Percentiles rank a stretch among this genome's conserved stretches.
phyloP scores from a whole-genome alignment of 176 grass and related monocot species.

The Ananas comosus region DNA sequence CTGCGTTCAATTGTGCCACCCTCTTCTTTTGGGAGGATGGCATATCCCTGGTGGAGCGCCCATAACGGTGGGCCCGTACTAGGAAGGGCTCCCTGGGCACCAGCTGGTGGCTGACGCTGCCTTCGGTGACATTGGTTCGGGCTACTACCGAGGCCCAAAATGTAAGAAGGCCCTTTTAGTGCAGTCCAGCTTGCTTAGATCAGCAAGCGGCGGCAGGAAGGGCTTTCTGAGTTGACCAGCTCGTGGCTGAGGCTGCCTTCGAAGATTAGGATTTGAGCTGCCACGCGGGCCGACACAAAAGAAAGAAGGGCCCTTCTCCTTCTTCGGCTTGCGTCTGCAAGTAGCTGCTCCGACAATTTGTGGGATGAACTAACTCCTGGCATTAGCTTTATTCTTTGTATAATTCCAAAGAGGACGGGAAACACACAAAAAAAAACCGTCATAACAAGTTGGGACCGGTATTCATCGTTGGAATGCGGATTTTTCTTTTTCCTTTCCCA shows the following conservation, averaged over 20 bases:
- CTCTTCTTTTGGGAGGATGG: slow-evolving; percentile 5
- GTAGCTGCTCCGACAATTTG: slow-evolving; percentile 10
- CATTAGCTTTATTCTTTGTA: slow-evolving; percentile 29
- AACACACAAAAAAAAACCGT: neutral
- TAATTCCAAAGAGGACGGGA: neutral
- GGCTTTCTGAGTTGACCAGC: slow-evolving; percentile 12
- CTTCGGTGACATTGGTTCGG: slow-evolving; percentile 31
- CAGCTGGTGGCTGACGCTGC: slow-evolving; percentile 31
- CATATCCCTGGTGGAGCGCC: slow-evolving; percentile 39
- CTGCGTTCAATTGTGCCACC: slow-evolving; percentile 31
- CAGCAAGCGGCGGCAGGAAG: slow-evolving; percentile 30
- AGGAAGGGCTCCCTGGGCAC: slow-evolving; percentile 33
- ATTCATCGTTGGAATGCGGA: slow-evolving; percentile 7
- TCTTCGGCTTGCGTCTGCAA: slow-evolving; percentile 15
- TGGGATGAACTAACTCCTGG: slow-evolving; percentile 25
- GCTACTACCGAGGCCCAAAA: slow-evolving; percentile 13
- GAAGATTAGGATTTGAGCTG: slow-evolving; percentile 7
- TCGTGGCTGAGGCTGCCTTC: slow-evolving; percentile 12
- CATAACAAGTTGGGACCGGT: neutral
- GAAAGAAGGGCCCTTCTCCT: slow-evolving; percentile 1
- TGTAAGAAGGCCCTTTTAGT: slow-evolving; percentile 16
- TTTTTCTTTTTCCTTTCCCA: slow-evolving; percentile 35
- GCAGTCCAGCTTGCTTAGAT: neutral
- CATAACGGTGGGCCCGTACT: slow-evolving; percentile 39
- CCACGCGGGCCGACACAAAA: slow-evolving; percentile 8